A percentile compares a stretch with the other conserved stretches of the same genome.
Evolutionary conservation across 768 basidiomycete species (phyloP).

Genomic region (Crepidotus variabilis): DNA sequence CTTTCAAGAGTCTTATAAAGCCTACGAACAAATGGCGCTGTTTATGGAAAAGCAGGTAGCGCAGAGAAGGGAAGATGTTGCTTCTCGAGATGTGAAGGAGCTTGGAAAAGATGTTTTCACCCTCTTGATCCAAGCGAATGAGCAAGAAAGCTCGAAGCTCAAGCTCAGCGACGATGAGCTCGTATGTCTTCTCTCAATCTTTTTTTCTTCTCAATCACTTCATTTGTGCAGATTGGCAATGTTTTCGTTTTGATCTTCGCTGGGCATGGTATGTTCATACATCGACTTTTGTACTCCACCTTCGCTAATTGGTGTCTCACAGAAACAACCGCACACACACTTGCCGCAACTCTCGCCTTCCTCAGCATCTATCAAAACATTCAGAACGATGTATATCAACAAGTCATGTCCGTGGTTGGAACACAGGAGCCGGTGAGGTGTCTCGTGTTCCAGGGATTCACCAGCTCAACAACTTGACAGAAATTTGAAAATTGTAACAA

Average conservation of each 20-base stretch:
- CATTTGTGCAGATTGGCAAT: conserved; percentile 42
- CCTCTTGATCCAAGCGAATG: conserved; percentile 41
- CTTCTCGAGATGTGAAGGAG: not conserved
- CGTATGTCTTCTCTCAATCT: conserved; percentile 18
- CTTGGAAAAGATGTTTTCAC: conserved; percentile 26
- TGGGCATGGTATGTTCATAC: conserved; percentile 42
- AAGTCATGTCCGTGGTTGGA: conserved; percentile 38
- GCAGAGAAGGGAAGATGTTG: not conserved
- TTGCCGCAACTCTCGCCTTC: conserved; percentile 44
- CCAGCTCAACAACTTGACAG: conserved; percentile 15
- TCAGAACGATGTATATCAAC: conserved; percentile 44
- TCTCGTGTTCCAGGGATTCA: not conserved
- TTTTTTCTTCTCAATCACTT: not conserved
- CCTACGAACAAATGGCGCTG: not conserved
- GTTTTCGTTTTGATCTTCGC: conserved; percentile 51
- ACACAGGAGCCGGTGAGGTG: conserved; percentile 15
- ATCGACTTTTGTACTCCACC: not conserved
- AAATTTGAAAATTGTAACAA: conserved; percentile 35
- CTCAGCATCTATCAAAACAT: conserved; percentile 41
- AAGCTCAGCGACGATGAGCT: conserved; percentile 37
- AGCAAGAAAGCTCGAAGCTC: conserved; percentile 36
- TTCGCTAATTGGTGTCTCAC: not conserved
- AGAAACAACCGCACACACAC: conserved; percentile 50
- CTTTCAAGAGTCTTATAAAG: not conserved
- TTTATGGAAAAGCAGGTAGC: not conserved